Conservation (phyloP, 768 basidiomycete genomes). For the Panaeolus cyanescens region DNA sequence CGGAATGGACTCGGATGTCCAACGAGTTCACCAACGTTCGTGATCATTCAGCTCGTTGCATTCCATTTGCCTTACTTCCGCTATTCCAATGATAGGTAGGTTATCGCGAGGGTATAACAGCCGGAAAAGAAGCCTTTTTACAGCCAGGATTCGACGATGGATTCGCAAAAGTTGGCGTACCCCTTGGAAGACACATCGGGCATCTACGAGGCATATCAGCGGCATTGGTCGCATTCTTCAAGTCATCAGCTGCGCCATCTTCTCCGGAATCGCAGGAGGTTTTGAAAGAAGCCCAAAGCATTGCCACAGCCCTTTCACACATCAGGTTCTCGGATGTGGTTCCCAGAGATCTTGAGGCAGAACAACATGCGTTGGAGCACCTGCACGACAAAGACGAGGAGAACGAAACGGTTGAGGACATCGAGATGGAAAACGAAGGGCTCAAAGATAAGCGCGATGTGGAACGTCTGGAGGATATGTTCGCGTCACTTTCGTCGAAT, state of each 20-base stretch:
- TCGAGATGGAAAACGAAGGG: constrained; percentile 43
- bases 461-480: constrained; percentile 59
- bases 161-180: constrained; percentile 71
- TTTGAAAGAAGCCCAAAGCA: constrained; percentile 50
- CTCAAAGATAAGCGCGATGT: constrained; percentile 45
- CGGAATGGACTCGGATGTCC: constrained; percentile 71
- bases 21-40: constrained; percentile 72
- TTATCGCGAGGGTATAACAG: constrained; percentile 94
- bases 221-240: constrained; percentile 61
- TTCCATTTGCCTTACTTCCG: background rate
- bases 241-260: constrained; percentile 23
- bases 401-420: constrained; percentile 29
- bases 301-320: constrained; percentile 55
- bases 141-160: constrained; percentile 92
- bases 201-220: constrained; percentile 71
- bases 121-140: constrained; percentile 84
- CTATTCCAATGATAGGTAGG: constrained; percentile 61
- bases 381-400: constrained; percentile 28
- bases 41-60: background rate
- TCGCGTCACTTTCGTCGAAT: constrained; percentile 37
- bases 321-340: constrained; percentile 73
- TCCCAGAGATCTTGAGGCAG: constrained; percentile 76
- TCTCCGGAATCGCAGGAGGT: constrained; percentile 14
- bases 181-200: constrained; percentile 79
- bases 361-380: constrained; percentile 74